Percentiles rank a stretch among this genome's conserved stretches.
These are phyloP conservation scores for Saxophila tyrrhenica DNA, from an alignment of 495 filamentous ascomycete species.

Conservation along the genomic window DNA sequence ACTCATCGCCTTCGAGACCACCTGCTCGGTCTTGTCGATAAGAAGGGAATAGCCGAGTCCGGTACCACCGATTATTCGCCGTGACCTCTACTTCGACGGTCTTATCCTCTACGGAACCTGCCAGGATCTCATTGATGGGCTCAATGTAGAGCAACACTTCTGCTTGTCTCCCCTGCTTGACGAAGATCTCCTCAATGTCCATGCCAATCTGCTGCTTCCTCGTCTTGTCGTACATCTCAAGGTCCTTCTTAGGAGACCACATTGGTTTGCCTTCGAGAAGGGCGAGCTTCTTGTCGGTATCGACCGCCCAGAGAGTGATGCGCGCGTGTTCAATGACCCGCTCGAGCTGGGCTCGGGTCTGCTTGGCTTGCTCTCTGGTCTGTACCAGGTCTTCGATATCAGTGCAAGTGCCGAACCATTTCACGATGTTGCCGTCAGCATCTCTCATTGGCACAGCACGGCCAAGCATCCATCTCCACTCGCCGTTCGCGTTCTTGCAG, in stretches of 20 bases:
- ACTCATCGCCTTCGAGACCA: constrained; percentile 33
- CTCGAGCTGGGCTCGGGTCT: constrained; percentile 49
- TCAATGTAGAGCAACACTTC: constrained; percentile 37
- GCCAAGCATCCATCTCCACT: constrained; percentile 63
- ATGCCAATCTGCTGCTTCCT: constrained; percentile 35
- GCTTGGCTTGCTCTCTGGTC: constrained; percentile 45
- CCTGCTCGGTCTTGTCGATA: constrained; percentile 37
- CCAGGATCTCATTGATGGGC: constrained; percentile 47
- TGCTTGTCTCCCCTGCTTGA: constrained; percentile 22
- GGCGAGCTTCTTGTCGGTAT: constrained; percentile 43
- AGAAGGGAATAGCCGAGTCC: constrained; percentile 52
- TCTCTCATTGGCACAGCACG: constrained; percentile 51
- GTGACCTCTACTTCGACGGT: constrained; percentile 40
- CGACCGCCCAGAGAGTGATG: constrained; percentile 57
- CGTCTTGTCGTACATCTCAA: neutral
- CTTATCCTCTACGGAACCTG: constrained; percentile 39
- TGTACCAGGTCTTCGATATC: constrained; percentile 56
- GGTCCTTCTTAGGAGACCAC: neutral
- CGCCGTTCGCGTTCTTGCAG: constrained; percentile 47
- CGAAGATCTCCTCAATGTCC: constrained; percentile 49
- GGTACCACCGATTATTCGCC: constrained; percentile 45
- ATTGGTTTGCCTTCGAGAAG: constrained; percentile 51
- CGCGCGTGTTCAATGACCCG: constrained; percentile 57
- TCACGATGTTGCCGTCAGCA: constrained; percentile 49
- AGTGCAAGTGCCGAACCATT: constrained; percentile 65